These are phyloP conservation scores for Ballota nigra DNA, from an alignment of 257 asterid species.

Conservation along the genomic window DNA sequence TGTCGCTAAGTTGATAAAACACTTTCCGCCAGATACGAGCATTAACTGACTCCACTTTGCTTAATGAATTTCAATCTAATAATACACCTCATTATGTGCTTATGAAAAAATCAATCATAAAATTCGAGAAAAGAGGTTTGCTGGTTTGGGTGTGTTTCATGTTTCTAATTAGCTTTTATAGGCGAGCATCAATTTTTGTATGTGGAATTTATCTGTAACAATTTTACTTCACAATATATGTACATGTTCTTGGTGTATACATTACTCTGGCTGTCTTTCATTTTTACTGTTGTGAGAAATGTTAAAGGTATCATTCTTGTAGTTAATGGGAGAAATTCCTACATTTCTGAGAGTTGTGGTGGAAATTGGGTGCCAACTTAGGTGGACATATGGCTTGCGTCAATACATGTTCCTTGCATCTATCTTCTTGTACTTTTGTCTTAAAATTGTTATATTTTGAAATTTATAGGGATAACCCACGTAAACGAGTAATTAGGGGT, in stretches of 20 bases:
- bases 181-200: neutral
- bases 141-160: no score
- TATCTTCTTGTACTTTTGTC: neutral
- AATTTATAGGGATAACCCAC: conserved; percentile 76
- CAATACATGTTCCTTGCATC: conserved; percentile 1
- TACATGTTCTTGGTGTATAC: neutral
- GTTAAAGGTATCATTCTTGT: conserved; percentile 30
- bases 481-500: conserved; percentile 84
- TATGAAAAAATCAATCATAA: no score
- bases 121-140: no score
- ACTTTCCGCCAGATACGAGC: no score
- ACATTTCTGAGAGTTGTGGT: conserved; percentile 85
- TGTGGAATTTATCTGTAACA: neutral
- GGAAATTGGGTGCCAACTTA: conserved; percentile 85
- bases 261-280: neutral
- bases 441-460: conserved; percentile 14
- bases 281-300: neutral
- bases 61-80: no score
- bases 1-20: no score
- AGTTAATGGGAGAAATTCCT: conserved; percentile 85
- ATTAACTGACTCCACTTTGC: no score
- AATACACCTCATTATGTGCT: no score
- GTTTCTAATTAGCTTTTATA: neutral
- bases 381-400: conserved; percentile 40
- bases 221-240: neutral